Evolutionary conservation across 441 rosid species (phyloP).

Genomic region (Croton laevigatus): DNA sequence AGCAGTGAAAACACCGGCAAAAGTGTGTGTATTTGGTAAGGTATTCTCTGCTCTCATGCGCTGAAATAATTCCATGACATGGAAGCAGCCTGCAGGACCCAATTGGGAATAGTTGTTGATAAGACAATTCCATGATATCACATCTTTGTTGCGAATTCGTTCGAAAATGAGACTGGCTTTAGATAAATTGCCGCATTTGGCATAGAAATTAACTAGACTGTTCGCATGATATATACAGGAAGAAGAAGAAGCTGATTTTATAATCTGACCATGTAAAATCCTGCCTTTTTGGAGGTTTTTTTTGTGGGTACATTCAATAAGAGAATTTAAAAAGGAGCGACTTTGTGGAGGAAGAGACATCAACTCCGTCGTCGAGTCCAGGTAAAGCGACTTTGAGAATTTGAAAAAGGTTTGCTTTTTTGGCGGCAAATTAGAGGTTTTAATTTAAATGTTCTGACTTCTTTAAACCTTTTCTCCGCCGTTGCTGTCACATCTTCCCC

Average conservation of each 20-base stretch:
- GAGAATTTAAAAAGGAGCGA: conserved; percentile 39
- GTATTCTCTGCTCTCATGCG: conserved; percentile 58
- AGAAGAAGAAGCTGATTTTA: conserved; percentile 36
- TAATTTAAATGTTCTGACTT: neutral
- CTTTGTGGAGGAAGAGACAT: conserved; percentile 35
- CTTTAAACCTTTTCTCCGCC: neutral
- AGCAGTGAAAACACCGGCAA: conserved; percentile 67
- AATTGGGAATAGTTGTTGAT: conserved; percentile 67
- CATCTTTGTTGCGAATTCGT: conserved; percentile 46
- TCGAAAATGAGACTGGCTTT: conserved; percentile 57
- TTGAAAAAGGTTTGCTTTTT: neutral
- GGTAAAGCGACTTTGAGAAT: too few relatives aligned
- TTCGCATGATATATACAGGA: conserved; percentile 50
- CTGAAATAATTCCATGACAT: conserved; percentile 52
- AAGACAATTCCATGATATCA: conserved; percentile 78
- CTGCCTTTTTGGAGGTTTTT: conserved; percentile 49
- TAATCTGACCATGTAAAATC: conserved; percentile 55
- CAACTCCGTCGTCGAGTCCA: conserved; percentile 7
- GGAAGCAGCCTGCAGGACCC: conserved; percentile 37
- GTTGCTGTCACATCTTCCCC: neutral
- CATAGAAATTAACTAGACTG: conserved; percentile 63
- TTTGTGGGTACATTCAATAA: conserved; percentile 41
- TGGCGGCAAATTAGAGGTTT: neutral
- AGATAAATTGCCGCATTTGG: conserved; percentile 53
- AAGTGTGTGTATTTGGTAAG: conserved; percentile 74